Evolutionary conservation across 345 rosid genomes (phyloP).

Genomic region (Brassica rapa): DNA sequence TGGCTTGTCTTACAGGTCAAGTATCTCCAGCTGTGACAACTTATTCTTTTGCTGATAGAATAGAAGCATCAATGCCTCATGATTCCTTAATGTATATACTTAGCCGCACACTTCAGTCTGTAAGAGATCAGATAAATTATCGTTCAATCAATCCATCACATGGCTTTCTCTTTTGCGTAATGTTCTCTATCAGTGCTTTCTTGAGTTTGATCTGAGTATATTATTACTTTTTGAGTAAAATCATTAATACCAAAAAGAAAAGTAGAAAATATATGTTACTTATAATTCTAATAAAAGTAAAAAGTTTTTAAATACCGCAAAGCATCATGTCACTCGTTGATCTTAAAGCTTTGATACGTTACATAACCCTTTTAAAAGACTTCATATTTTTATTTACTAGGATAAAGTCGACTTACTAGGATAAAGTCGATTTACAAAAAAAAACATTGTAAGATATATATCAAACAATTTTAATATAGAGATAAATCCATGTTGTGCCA

Average conservation of each 20-base stretch:
- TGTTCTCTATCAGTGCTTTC: not conserved
- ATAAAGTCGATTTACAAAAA: not conserved
- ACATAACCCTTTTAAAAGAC: not conserved
- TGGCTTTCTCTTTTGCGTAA: not conserved
- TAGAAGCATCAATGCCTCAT: slow-evolving; percentile 15
- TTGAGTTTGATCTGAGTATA: not conserved
- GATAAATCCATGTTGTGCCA: not conserved
- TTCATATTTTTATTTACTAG: not conserved
- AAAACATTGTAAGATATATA: too few species aligned
- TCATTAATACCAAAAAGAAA: too few species aligned
- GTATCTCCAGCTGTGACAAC: slow-evolving; percentile 12
- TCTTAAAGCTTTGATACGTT: slow-evolving; percentile 1
- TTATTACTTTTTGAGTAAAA: not conserved
- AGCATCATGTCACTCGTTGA: not conserved
- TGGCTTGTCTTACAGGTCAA: slow-evolving; percentile 6
- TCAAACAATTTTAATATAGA: not conserved
- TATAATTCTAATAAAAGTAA: not conserved
- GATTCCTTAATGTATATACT: not conserved
- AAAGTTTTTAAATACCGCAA: not conserved
- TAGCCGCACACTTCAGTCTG: not conserved
- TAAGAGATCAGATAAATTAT: not conserved
- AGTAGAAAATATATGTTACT: not conserved
- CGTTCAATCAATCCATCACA: not conserved
- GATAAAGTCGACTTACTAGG: not conserved
- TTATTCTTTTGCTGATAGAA: not conserved